Evolutionary conservation across 2,329 filamentous ascomycete genomes (phyloP), one percentile per base, ranked within the genome.

Genomic region (Fusarium transvaalense): DNA sequence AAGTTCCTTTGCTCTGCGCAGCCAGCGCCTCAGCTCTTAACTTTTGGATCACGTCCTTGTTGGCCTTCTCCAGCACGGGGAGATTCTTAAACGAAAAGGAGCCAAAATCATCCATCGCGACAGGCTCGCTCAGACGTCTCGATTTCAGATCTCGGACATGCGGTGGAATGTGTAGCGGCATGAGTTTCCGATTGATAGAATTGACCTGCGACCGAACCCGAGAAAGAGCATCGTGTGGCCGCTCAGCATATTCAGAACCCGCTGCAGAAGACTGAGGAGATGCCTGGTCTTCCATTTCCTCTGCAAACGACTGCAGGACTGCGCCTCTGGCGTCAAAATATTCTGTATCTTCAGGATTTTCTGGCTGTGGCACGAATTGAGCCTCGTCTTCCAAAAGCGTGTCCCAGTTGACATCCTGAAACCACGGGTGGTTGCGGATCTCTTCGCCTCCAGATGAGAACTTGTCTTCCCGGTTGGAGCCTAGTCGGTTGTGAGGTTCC

Each of bases 21-120:
- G 88, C 94, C 82, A 97, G 86, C 5, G 96, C 94, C 78, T 98
- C 94, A 23, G 94, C 93, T 13, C 94, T 90, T 59, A 99, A 84
- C 78, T 98, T 98, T 74, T 98, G 94, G 32, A 99, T 97, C 31
- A 98, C 94, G 74, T 99, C 96, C 77, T 99, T 99, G 80, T 99
- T 99, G 56, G 96, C 96, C 79, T 97, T 98, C 75, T 98, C 96
- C 19, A 99, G 85, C 21, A 98, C 95, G 0, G 95, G 94, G 48
- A 99, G 82, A 74, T 99, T 99, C 82, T 99, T 99, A 85, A 97
- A 99, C 38, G 93, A 89, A 79, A 99, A 99, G 66, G 89, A 94
- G 32, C 96, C 96, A 83, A 99, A 99, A 77, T 99, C 97, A 78
- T 99, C 96, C 1, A 91, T 86, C 32, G 89, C 87, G 17, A 95